phyloP scores from a whole-genome alignment of 176 grass and related monocot genomes.

The Aegilops sharonensis region DNA sequence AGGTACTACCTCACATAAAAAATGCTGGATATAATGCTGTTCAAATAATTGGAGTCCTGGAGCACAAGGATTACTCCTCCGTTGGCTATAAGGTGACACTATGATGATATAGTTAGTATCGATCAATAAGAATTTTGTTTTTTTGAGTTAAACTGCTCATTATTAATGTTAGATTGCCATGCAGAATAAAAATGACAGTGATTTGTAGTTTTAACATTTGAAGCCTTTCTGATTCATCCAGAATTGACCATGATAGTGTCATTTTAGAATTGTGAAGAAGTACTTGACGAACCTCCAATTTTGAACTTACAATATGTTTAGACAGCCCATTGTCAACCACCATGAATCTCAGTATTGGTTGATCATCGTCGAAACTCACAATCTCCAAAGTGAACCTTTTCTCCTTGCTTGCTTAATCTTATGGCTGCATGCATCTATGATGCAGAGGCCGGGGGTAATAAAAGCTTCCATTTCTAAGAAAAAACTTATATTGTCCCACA shows the following conservation, averaged over 20 bases:
- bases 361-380: neutral
- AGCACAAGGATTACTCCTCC: slow-evolving; percentile 96
- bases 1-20: slow-evolving; percentile 91
- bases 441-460: too few relatives aligned
- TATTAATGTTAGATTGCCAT: neutral
- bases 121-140: neutral
- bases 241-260: slow-evolving; percentile 8
- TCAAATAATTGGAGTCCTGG: slow-evolving; percentile 81
- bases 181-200: slow-evolving; percentile 6
- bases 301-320: neutral
- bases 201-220: neutral
- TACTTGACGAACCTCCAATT: neutral
- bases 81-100: slow-evolving; percentile 82
- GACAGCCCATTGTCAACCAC: neutral
- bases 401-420: neutral
- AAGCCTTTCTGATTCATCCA: neutral
- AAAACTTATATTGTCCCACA: neutral
- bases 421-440: neutral
- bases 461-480: too few relatives aligned
- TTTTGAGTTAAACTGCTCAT: neutral
- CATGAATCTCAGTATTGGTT: neutral
- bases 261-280: neutral
- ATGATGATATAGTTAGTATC: neutral
- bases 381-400: neutral
- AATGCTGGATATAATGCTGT: slow-evolving; percentile 83